Evolutionary conservation across 768 basidiomycete genomes (phyloP).

Genomic region (Lentinula boryana): DNA sequence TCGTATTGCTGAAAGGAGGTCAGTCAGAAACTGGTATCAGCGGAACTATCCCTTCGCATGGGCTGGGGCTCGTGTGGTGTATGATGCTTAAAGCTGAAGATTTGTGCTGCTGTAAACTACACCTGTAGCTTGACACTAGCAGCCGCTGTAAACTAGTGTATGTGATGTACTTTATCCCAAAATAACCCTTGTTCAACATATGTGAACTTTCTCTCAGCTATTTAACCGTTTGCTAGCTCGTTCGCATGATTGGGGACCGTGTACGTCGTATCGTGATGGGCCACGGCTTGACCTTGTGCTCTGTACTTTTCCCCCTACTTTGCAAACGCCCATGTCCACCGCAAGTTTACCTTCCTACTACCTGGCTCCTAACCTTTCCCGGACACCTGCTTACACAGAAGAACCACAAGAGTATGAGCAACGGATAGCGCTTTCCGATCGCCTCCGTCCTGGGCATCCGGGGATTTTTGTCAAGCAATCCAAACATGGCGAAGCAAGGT

Average conservation of each 20-base stretch:
- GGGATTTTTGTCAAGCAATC: conserved; percentile 56
- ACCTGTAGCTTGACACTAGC: too few species aligned
- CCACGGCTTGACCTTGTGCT: background rate
- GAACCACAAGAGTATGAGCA: conserved; percentile 50
- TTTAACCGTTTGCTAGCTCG: background rate
- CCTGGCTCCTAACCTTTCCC: conserved; percentile 25
- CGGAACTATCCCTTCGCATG: conserved; percentile 88
- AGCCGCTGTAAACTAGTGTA: too few species aligned
- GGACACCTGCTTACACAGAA: conserved; percentile 44
- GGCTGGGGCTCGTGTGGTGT: conserved; percentile 65
- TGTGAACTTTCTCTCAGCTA: too few species aligned
- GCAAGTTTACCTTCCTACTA: conserved; percentile 46
- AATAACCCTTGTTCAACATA: too few species aligned
- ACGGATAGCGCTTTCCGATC: conserved; percentile 40
- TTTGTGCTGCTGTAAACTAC: too few species aligned
- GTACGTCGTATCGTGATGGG: background rate
- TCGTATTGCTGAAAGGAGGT: conserved; percentile 67
- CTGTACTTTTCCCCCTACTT: background rate
- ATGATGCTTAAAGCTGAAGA: conserved; percentile 21
- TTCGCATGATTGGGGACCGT: background rate
- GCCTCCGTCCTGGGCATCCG: conserved; percentile 30
- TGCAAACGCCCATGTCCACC: conserved; percentile 39
- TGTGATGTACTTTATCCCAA: too few species aligned
- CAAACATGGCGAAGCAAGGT: conserved; percentile 42
- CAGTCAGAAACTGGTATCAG: conserved; percentile 89